Base-by-base conservation (phyloP, 345 rosid genomes). In the Euphorbia pulcherrima region DNA sequence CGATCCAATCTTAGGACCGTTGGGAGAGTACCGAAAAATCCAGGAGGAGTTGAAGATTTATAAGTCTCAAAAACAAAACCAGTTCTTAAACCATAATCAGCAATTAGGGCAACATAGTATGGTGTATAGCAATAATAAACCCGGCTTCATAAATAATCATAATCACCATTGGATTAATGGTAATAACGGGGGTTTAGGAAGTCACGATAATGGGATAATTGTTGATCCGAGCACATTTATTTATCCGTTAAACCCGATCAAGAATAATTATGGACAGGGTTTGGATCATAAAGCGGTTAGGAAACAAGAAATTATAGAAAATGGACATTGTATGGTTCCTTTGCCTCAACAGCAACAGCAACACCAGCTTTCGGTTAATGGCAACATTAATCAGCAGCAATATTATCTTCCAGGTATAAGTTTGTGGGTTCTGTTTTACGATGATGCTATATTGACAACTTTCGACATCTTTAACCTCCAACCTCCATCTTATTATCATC, bases 1-100 rank as follows among this genome's bases (percentile, higher is more conserved):
- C 26, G 90, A 91, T 68, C 96, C 91, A 0, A 78, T 91, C 6
- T 80, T 76, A 23, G 97, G 97, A 0, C 72, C 90, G 0, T 85
- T 80, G 1, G 93, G 89, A 20, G 92, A 90, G 74, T 88, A 79
- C 55, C 76, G 67, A 26, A 86, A 76, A 67, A 4, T 86, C 0
- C 72, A 68, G 4, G 86, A 93, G 8, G 89, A 93, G 40, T 87
- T 93, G 1, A 79, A 60, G 39, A 37, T 74, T 39, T 86, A 69
- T 62, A 90, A 68, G 74, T 72, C 65, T 33, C 78, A 70, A 33
- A 54, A 10, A n/a, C 71, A 47, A 50, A 23, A 16, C 66, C 64
- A 27, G 47, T 39, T 37, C 51, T 64, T 65, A 17, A 73, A 58
- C 48, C 62, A 53, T 9, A 8, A 53, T 20, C 26, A 53, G 8